A percentile compares a stretch with the other conserved stretches of the same genome.
Conservation (phyloP, 306 rosid genomes). For the Quercus glauca region DNA sequence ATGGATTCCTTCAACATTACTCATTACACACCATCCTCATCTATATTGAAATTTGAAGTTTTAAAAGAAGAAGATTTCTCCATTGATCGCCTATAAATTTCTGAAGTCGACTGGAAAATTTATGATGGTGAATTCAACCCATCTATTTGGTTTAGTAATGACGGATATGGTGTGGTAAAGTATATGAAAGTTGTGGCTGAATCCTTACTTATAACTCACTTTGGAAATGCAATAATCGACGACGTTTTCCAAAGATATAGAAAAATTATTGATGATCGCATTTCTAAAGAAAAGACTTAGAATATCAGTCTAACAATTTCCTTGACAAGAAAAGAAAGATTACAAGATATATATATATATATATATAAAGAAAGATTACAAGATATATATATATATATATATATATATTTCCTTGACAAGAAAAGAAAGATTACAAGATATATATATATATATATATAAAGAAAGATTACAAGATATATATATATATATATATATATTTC, state of each 20-base stretch:
- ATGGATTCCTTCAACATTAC: constrained; percentile 52
- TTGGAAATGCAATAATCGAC: constrained; percentile 42
- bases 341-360: background rate
- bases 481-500: too few species aligned
- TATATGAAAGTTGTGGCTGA: constrained; percentile 46
- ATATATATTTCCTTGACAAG: too few species aligned
- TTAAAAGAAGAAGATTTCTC: constrained; percentile 45
- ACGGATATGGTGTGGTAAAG: constrained; percentile 31
- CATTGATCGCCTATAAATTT: constrained; percentile 20
- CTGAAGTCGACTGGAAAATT: constrained; percentile 32
- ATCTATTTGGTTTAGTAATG: background rate
- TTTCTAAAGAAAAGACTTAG: constrained; percentile 37
- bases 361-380: too few species aligned
- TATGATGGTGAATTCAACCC: constrained; percentile 3
- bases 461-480: too few species aligned
- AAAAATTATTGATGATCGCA: constrained; percentile 19
- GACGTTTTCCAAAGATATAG: constrained; percentile 26
- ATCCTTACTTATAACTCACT: constrained; percentile 36
- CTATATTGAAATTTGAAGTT: constrained; percentile 39
- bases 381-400: too few species aligned
- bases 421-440: too few species aligned
- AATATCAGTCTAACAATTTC: constrained; percentile 17
- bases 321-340: background rate
- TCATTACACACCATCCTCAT: constrained; percentile 44
- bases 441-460: too few species aligned